Evolutionary conservation across 768 basidiomycete genomes (phyloP).

Genomic region (Boletus rex-veris): DNA sequence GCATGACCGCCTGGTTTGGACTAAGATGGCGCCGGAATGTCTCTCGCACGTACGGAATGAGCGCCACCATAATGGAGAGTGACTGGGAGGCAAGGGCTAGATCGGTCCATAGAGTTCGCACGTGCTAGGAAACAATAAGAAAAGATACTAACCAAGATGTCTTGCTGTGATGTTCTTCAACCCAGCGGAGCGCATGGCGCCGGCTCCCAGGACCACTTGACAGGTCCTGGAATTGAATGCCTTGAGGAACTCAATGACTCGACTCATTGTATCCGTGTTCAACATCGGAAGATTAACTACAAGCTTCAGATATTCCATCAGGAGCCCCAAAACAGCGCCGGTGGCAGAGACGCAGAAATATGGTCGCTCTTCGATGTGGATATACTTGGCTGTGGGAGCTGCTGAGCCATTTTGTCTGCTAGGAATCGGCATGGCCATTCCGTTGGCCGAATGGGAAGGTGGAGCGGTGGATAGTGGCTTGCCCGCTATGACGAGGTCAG

Average conservation of each 20-base stretch:
- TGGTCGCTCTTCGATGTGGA: constrained; percentile 76
- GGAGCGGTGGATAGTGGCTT: background rate
- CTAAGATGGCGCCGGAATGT: constrained; percentile 90
- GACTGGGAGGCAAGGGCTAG: constrained; percentile 94
- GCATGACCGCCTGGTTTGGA: constrained; percentile 92
- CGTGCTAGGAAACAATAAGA: constrained; percentile 15
- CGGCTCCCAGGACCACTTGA: constrained; percentile 96
- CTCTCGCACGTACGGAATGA: constrained; percentile 95
- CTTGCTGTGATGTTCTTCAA: constrained; percentile 98
- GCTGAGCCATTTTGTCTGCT: constrained; percentile 21
- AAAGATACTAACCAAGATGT: constrained; percentile 69
- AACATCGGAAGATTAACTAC: constrained; percentile 85
- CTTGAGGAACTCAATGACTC: constrained; percentile 93
- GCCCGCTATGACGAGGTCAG: constrained; percentile 51
- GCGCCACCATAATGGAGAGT: constrained; percentile 87
- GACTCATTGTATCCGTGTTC: constrained; percentile 93
- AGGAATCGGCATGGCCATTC: constrained; percentile 12
- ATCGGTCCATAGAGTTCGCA: constrained; percentile 17
- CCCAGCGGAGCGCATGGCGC: constrained; percentile 98
- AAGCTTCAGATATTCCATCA: constrained; percentile 84
- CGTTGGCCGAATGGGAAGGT: constrained; percentile 7
- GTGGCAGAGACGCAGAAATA: constrained; percentile 90
- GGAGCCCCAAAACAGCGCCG: constrained; percentile 61
- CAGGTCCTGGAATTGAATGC: constrained; percentile 98
- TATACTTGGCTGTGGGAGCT: constrained; percentile 47